phyloP scores from a whole-genome alignment of 163 green algal species.

The Prototheca wickerhamii region DNA sequence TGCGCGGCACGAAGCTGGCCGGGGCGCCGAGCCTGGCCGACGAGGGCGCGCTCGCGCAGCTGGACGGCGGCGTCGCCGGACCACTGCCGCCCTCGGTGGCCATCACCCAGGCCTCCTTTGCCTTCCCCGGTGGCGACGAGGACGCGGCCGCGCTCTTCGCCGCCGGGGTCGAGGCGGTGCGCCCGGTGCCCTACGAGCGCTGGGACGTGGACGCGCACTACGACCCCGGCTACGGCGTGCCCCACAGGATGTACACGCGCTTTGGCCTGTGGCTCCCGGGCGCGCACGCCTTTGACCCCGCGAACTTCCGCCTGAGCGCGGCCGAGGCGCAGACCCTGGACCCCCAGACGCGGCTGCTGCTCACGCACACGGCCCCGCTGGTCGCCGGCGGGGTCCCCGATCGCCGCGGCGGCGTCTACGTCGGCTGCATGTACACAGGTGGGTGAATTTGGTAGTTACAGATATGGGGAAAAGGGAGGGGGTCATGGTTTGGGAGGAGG shows the following conservation, averaged over 20 bases:
- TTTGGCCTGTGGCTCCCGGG: constrained; percentile 57
- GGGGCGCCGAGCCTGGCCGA: not conserved
- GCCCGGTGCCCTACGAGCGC: constrained; percentile 35
- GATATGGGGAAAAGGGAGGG: not conserved
- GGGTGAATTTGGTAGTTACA: not conserved
- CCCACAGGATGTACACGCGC: constrained; percentile 21
- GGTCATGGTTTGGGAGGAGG: constrained; percentile 3
- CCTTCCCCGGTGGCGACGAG: not conserved
- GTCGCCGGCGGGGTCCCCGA: constrained; percentile 17
- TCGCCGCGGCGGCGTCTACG: constrained; percentile 13
- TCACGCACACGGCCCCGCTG: constrained; percentile 29
- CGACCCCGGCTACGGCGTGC: constrained; percentile 3
- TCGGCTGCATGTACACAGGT: constrained; percentile 43
- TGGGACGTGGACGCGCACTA: constrained; percentile 37
- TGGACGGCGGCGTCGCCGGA: not conserved
- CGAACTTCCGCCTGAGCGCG: constrained; percentile 50
- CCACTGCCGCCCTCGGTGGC: not conserved
- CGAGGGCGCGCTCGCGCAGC: not conserved
- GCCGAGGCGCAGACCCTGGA: constrained; percentile 56
- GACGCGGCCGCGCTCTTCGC: not conserved
- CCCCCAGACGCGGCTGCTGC: constrained; percentile 65
- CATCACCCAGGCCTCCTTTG: not conserved
- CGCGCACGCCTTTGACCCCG: constrained; percentile 57
- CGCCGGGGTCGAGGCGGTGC: not conserved
- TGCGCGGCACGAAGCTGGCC: not conserved